Conservation (phyloP, 345 rosid genomes). For the Gossypium ekmanianum region DNA sequence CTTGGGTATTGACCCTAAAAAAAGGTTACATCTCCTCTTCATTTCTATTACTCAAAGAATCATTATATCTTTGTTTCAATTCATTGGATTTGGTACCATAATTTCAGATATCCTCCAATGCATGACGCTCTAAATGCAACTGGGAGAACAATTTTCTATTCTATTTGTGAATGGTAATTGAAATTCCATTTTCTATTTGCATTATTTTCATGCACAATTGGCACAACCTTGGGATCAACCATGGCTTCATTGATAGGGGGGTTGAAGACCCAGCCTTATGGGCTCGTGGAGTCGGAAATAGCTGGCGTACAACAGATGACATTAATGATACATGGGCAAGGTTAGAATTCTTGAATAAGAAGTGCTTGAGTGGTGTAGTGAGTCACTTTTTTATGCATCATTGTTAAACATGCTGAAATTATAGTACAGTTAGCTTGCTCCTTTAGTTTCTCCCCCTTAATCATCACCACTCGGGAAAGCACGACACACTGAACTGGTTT, state of each 20-base stretch:
- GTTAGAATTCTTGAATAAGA: conserved; percentile 38
- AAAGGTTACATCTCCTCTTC: conserved; percentile 48
- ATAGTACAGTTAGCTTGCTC: neutral
- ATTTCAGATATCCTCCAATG: conserved; percentile 91
- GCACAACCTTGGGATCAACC: neutral
- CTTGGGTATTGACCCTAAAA: conserved; percentile 65
- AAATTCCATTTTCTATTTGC: neutral
- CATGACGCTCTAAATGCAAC: conserved; percentile 77
- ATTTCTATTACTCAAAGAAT: conserved; percentile 11
- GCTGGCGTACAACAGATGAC: conserved; percentile 97
- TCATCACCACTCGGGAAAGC: too few species aligned
- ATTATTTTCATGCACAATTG: neutral
- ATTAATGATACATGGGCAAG: conserved; percentile 96
- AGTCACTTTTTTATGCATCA: neutral
- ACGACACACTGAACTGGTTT: neutral
- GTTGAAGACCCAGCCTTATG: conserved; percentile 91
- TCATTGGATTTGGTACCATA: conserved; percentile 17
- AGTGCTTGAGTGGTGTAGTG: neutral
- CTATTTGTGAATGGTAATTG: conserved; percentile 89
- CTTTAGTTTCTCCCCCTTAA: neutral
- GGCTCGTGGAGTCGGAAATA: conserved; percentile 90
- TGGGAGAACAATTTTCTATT: conserved; percentile 68
- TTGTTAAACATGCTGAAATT: neutral
- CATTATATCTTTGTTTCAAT: neutral
- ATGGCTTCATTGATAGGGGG: conserved; percentile 52